Percentiles rank a stretch among this genome's conserved stretches.
These are phyloP conservation scores for Phaseolus coccineus DNA, from an alignment of 331 rosid genomes.

Conservation along the genomic window DNA sequence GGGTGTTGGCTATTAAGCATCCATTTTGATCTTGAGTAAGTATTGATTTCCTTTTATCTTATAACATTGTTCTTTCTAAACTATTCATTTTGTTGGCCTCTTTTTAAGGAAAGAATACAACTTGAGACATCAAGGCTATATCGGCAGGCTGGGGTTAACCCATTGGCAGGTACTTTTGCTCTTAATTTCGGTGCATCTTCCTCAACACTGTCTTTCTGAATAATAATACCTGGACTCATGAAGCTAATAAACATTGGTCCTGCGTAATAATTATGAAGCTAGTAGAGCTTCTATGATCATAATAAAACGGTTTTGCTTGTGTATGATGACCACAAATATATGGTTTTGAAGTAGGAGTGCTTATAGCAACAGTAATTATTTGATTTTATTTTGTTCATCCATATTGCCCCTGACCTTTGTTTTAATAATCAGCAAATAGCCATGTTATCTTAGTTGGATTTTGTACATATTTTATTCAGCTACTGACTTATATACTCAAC, in stretches of 20 bases:
- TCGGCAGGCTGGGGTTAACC: slow-evolving; percentile 96
- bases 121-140: slow-evolving; percentile 97
- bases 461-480: not conserved
- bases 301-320: slow-evolving; percentile 18
- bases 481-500: not conserved
- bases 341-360: slow-evolving; percentile 26
- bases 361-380: not conserved
- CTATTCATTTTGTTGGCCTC: slow-evolving; percentile 43
- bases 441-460: slow-evolving; percentile 10
- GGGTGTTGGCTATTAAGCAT: slow-evolving; percentile 33
- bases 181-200: slow-evolving; percentile 20
- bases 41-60: slow-evolving; percentile 10
- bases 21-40: slow-evolving; percentile 37
- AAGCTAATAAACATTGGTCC: slow-evolving; percentile 8
- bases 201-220: slow-evolving; percentile 19
- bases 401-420: not conserved
- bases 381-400: not conserved
- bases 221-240: slow-evolving; percentile 34
- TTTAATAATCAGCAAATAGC: not conserved
- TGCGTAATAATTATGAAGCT: slow-evolving; percentile 9
- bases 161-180: slow-evolving; percentile 77
- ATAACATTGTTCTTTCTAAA: slow-evolving; percentile 44
- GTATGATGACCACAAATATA: not conserved
- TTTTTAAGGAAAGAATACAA: slow-evolving; percentile 97
- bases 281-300: slow-evolving; percentile 17